phyloP scores from a whole-genome alignment of 306 rosid genomes.

The Castanopsis chinensis region DNA sequence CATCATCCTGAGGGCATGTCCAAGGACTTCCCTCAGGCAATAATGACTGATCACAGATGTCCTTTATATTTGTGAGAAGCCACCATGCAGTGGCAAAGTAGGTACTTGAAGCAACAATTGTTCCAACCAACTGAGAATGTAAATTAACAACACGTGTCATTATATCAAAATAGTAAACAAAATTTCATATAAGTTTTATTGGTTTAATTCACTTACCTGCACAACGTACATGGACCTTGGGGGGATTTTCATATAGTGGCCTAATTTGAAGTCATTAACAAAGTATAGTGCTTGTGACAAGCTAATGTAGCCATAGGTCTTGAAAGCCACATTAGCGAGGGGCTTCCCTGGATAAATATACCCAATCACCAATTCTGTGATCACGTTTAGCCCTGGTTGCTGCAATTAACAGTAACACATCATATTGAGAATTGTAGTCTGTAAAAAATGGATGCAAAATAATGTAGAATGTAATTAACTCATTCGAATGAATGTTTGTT shows the following conservation, averaged over 20 bases:
- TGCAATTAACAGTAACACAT: conserved; percentile 19
- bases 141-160: not conserved
- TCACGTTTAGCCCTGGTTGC: conserved; percentile 68
- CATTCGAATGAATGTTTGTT: not conserved
- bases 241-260: conserved; percentile 89
- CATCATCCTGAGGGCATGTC: conserved; percentile 62
- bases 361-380: conserved; percentile 77
- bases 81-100: conserved; percentile 76
- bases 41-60: conserved; percentile 38
- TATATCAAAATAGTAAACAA: not conserved
- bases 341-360: conserved; percentile 74
- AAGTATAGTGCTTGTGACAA: conserved; percentile 67
- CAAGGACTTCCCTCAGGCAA: conserved; percentile 68
- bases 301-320: conserved; percentile 79
- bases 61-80: conserved; percentile 36
- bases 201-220: conserved; percentile 36
- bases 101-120: conserved; percentile 43
- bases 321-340: conserved; percentile 76
- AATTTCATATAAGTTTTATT: not conserved
- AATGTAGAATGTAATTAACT: too few species aligned
- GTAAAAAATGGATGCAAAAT: not conserved
- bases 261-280: conserved; percentile 63
- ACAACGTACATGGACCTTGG: conserved; percentile 66
- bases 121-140: conserved; percentile 49
- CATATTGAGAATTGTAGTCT: too few species aligned